Conservation (phyloP, 495 filamentous ascomycete species). For the Penicillium lagena region DNA sequence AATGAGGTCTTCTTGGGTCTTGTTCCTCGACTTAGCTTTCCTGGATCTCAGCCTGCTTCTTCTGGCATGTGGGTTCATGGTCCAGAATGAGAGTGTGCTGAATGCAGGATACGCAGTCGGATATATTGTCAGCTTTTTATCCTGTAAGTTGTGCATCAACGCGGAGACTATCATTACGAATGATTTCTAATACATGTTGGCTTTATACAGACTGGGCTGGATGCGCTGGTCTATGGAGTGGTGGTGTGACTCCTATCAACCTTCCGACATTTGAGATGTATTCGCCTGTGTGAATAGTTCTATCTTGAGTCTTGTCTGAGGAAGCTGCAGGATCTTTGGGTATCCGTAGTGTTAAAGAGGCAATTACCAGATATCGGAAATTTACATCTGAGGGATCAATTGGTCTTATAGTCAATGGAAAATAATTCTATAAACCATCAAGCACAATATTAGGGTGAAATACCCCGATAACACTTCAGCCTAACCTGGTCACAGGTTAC, state of each 20-base stretch:
- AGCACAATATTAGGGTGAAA: too few species aligned
- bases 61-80: conserved; percentile 1
- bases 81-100: neutral
- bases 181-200: neutral
- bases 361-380: too few species aligned
- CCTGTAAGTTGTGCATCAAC: neutral
- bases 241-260: conserved; percentile 2
- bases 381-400: too few species aligned
- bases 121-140: neutral
- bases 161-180: neutral
- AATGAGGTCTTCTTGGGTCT: conserved; percentile 1
- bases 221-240: conserved; percentile 5
- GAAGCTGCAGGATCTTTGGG: too few species aligned
- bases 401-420: too few species aligned
- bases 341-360: too few species aligned
- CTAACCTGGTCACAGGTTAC: too few species aligned
- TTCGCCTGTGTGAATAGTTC: neutral
- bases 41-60: neutral
- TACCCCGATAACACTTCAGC: too few species aligned
- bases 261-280: conserved; percentile 5
- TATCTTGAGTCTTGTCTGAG: too few species aligned
- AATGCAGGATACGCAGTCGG: conserved; percentile 1
- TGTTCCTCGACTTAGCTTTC: neutral
- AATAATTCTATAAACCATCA: too few species aligned
- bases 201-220: conserved; percentile 4